Percentiles rank a stretch among this genome's conserved stretches.
Conservation (phyloP, 441 rosid species). For the Biscutella laevigata region DNA sequence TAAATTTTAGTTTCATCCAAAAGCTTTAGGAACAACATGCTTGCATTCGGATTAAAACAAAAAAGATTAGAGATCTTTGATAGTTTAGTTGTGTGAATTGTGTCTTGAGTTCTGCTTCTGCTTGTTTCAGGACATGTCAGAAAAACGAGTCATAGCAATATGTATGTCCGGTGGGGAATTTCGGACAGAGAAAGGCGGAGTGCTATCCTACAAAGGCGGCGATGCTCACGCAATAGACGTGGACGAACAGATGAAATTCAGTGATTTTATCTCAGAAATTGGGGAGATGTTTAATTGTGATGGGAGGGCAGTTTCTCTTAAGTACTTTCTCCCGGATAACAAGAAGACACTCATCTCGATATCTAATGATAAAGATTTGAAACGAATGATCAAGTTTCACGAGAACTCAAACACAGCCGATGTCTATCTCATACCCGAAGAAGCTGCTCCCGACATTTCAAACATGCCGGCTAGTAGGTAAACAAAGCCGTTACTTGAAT, state of each 20-base stretch:
- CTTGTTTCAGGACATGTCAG: conserved; percentile 51
- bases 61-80: background rate
- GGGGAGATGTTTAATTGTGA: conserved; percentile 79
- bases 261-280: conserved; percentile 61
- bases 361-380: conserved; percentile 80
- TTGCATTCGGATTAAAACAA: background rate
- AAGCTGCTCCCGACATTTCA: conserved; percentile 48
- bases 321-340: conserved; percentile 82
- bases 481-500: background rate
- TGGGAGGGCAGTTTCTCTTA: conserved; percentile 40
- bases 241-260: conserved; percentile 51
- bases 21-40: background rate
- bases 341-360: conserved; percentile 70
- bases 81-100: background rate
- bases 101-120: background rate
- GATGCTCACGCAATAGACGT: conserved; percentile 88
- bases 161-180: conserved; percentile 87
- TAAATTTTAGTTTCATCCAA: background rate
- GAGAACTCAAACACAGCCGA: conserved; percentile 45
- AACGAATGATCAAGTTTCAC: conserved; percentile 77
- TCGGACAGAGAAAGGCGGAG: conserved; percentile 48
- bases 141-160: conserved; percentile 56
- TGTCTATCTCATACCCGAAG: conserved; percentile 60
- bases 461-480: conserved; percentile 84
- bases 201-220: conserved; percentile 60